A percentile compares a stretch with the other conserved stretches of the same genome.
Evolutionary conservation across 768 basidiomycete species (phyloP).

Genomic region (Pluteus cervinus): DNA sequence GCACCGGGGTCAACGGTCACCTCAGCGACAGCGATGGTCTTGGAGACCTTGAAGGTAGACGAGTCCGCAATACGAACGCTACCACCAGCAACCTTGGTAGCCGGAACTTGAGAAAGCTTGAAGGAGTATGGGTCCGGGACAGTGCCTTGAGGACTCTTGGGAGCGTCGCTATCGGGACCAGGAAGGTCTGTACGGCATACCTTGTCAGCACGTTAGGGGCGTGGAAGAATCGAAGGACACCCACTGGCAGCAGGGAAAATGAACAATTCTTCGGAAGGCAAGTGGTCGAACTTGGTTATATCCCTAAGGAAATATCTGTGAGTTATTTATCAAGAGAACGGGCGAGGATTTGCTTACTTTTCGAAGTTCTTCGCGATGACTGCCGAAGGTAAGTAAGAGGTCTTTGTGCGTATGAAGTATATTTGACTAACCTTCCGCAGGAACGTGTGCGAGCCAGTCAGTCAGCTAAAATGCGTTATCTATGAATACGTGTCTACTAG

Average conservation of each 20-base stretch:
- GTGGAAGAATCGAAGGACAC: constrained; percentile 3
- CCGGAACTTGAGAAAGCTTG: constrained; percentile 36
- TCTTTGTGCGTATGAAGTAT: neutral
- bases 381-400: constrained; percentile 4
- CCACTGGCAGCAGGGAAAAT: constrained; percentile 47
- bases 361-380: constrained; percentile 52
- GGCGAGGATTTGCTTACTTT: constrained; percentile 14
- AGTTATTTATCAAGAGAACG: neutral
- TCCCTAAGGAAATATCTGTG: constrained; percentile 12
- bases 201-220: too few species aligned
- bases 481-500: neutral
- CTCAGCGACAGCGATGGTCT: constrained; percentile 48
- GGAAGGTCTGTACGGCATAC: constrained; percentile 25
- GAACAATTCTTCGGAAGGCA: constrained; percentile 42
- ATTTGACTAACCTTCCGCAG: constrained; percentile 34
- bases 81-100: constrained; percentile 41
- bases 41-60: constrained; percentile 44
- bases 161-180: constrained; percentile 25
- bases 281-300: constrained; percentile 31
- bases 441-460: constrained; percentile 50
- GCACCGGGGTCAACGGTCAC: constrained; percentile 53
- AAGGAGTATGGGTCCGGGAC: constrained; percentile 42
- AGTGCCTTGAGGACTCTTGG: constrained; percentile 36
- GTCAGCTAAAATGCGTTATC: constrained; percentile 33
- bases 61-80: constrained; percentile 47